Base-by-base conservation (phyloP, 129 eudicot species). In the Escallonia herrerae region DNA sequence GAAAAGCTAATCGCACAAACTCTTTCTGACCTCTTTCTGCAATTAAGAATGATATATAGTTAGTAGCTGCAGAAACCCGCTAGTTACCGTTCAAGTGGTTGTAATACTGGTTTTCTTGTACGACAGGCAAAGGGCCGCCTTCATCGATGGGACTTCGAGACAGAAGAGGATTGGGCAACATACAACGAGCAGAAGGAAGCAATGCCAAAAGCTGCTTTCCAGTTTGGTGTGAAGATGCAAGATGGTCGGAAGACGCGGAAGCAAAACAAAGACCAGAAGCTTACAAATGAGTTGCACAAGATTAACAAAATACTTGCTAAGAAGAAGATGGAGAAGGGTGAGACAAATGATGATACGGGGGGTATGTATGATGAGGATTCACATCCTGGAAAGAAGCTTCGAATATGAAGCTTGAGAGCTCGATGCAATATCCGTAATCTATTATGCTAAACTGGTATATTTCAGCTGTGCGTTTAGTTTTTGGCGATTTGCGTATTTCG, bases 221-320 rank as follows among this genome's bases (percentile, higher is more conserved):
- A 93, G 86, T 93, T 88, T 78, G 98, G 98, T 43, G 98, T 93
- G 79, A 93, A 93, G 86, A 93, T 93, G 98, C 96, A 88, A 80
- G 98, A 93, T 78, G 98, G 98, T 15, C 77, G 96, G 9, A 93
- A 93, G 82, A 93, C 98, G 4, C 75, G 98, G 53, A 93, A 93
- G 77, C 97, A 90, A 74, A 93, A 93, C 70, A 93, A 85, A 75
- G 98, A 93, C 37, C 98, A 93, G 79, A 93, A 93, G 81, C 77
- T 93, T 22, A 85, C 86, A 5, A 93, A 93, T 22, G 98, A 93
- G 63, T 74, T 93, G 68, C 98, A 93, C 70, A 86, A 93, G 87
- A 93, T 93, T 14, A 86, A 86, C 71, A 84, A 89, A 70, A 77
- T 93, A 67, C 87, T 93, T 3, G 82, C 96, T 37, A 75, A 76